Evolutionary conservation across 441 rosid species (phyloP).

Genomic region (Monsonia emarginata): DNA sequence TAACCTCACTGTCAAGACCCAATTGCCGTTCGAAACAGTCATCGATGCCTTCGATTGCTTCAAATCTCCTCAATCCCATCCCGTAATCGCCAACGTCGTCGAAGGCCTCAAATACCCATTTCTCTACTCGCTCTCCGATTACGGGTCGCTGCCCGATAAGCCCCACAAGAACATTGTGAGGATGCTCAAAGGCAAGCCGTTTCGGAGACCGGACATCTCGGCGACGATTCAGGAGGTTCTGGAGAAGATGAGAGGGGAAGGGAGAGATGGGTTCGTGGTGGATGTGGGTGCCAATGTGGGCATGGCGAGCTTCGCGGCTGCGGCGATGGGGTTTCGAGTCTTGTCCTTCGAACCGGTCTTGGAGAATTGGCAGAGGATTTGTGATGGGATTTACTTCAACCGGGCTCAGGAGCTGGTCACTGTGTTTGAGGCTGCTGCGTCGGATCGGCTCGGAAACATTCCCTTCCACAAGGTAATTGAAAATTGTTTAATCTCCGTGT

Average conservation of each 20-base stretch:
- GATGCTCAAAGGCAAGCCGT: slow-evolving; percentile 76
- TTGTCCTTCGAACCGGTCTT: slow-evolving; percentile 78
- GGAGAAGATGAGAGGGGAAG: slow-evolving; percentile 30
- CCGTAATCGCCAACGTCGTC: slow-evolving; percentile 75
- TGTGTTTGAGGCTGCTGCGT: slow-evolving; percentile 74
- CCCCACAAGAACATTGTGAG: slow-evolving; percentile 92
- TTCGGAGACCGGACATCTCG: slow-evolving; percentile 79
- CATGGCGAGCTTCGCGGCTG: slow-evolving; percentile 88
- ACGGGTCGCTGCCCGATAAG: slow-evolving; percentile 70
- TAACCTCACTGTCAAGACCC: slow-evolving; percentile 20
- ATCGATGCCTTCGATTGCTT: slow-evolving; percentile 62
- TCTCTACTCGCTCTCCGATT: slow-evolving; percentile 70
- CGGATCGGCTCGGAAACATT: slow-evolving; percentile 65
- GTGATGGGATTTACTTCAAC: slow-evolving; percentile 92
- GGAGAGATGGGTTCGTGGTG: slow-evolving; percentile 48
- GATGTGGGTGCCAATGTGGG: slow-evolving; percentile 96
- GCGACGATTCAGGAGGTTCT: slow-evolving; percentile 61
- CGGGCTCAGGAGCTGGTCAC: slow-evolving; percentile 56
- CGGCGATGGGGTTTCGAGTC: slow-evolving; percentile 82
- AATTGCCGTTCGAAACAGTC: slow-evolving; percentile 22
- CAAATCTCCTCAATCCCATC: slow-evolving; percentile 68
- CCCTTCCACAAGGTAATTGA: slow-evolving; percentile 75
- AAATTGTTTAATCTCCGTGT: no score
- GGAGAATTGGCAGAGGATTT: slow-evolving; percentile 85
- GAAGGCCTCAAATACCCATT: slow-evolving; percentile 75